Base-by-base conservation (phyloP, 768 basidiomycete species). In the Xerocomellus dryophilus region DNA sequence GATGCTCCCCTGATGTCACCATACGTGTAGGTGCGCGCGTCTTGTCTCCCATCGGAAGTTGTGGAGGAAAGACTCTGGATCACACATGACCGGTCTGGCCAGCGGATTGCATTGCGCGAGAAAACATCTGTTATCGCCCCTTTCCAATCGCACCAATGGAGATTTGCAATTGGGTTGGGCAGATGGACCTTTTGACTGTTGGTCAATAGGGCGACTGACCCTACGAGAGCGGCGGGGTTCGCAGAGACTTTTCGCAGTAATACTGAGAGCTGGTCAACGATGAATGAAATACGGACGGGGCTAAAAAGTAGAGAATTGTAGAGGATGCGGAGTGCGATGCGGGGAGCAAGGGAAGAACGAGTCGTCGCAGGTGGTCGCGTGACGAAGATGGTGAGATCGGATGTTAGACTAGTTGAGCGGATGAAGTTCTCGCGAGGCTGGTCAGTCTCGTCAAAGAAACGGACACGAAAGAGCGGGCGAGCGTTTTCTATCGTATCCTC, bases 121-220 rank as follows among this genome's bases (percentile, higher is more conserved):
- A 99, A 98, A 21, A 98, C 83, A 67, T 96, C 90, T 14, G 96
- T 93, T 66, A 99, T 98, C 7, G 96, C 91, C 31, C 96, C 97
- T 69, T 94, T 93, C 83, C 88, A 99, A 47, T 88, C 95, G 71
- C 93, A 96, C 96, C 97, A 99, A 62, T 97, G 82, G 34, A 99
- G 81, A 69, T 98, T 88, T 15, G 83, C 87, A 11, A 82, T 84
- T 3, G 96, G 93, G 65, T 89, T 80, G 1, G 97, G 97, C 5
- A 99, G 79, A 44, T 78, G 77, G 12, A 71, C 74, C 50, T 77
- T 78, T 71, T 98, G 93, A 12, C 73, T 68, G 4, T 85, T 76
- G 0, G 92, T 93, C 45, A 93, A 72, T 12, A 98, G 72, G 1
- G 93, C 86, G 12, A 96, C 82, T 2, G 87, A 83, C 6, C 93